Evolutionary conservation across 1,284 basidiomycete genomes (phyloP).

Genomic region (Cutaneotrichosporon cavernicola): DNA sequence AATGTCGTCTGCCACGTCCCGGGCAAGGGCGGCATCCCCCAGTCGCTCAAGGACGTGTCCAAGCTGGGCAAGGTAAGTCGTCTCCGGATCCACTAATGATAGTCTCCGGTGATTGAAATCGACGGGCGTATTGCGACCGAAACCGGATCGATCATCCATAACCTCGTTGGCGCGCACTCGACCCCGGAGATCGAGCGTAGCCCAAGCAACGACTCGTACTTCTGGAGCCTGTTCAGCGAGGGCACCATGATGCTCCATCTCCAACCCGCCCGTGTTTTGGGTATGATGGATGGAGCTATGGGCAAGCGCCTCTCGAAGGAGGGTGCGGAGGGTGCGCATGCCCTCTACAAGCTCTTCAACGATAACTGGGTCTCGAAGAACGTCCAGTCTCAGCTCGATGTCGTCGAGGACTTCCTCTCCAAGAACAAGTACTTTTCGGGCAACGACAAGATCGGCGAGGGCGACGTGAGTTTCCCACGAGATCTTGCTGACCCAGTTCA

Average conservation of each 20-base stretch:
- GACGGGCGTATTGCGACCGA: slow-evolving; percentile 36
- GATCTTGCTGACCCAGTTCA: slow-evolving; percentile 10
- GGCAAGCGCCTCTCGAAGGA: slow-evolving; percentile 6
- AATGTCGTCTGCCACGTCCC: neutral
- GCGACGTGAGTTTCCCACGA: slow-evolving; percentile 35
- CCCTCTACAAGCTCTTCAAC: slow-evolving; percentile 8
- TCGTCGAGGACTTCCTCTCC: slow-evolving; percentile 37
- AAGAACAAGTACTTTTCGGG: slow-evolving; percentile 38
- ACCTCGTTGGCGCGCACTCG: slow-evolving; percentile 23
- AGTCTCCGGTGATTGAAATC: slow-evolving; percentile 36
- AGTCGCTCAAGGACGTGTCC: neutral
- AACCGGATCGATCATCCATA: slow-evolving; percentile 39
- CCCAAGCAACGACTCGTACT: neutral
- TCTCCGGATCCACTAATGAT: neutral
- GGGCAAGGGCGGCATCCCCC: neutral
- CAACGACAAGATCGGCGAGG: slow-evolving; percentile 37
- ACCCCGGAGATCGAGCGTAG: neutral
- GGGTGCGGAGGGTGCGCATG: slow-evolving; percentile 10
- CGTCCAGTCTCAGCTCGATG: slow-evolving; percentile 16
- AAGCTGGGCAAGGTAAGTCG: slow-evolving; percentile 12
- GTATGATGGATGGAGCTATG: neutral
- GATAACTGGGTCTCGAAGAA: slow-evolving; percentile 15
- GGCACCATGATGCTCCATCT: slow-evolving; percentile 16
- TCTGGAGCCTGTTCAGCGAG: slow-evolving; percentile 20
- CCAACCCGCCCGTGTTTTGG: slow-evolving; percentile 11